Conservation (phyloP, 2,329 filamentous ascomycete genomes). For the Rachicladosporium sp. region DNA sequence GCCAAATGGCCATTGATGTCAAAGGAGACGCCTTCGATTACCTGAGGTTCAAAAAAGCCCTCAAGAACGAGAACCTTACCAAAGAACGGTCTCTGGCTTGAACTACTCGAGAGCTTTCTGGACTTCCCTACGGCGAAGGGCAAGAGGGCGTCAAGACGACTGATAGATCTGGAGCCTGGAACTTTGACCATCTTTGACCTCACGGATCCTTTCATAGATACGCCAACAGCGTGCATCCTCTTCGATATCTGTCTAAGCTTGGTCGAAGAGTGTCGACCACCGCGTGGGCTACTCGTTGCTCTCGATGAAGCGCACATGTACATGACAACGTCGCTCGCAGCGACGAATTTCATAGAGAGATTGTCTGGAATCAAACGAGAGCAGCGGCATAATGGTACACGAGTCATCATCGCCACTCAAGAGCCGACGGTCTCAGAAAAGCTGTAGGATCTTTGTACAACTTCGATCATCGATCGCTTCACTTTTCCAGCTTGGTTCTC, state of each 20-base stretch:
- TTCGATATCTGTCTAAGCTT: constrained; percentile 60
- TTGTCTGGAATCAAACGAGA: constrained; percentile 49
- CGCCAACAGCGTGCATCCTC: constrained; percentile 54
- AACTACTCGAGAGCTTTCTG: constrained; percentile 2
- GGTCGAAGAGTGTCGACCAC: constrained; percentile 11
- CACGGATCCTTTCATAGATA: constrained; percentile 57
- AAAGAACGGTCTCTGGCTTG: neutral
- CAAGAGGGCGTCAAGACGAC: constrained; percentile 20
- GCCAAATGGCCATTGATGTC: constrained; percentile 33
- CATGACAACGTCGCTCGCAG: constrained; percentile 41
- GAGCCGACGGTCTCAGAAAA: constrained; percentile 59
- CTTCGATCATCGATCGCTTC: constrained; percentile 62
- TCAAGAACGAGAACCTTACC: neutral
- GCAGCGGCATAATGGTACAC: constrained; percentile 56
- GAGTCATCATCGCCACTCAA: constrained; percentile 63
- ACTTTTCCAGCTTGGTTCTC: constrained; percentile 51
- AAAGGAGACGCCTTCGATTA: constrained; percentile 1
- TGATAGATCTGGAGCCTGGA: constrained; percentile 20
- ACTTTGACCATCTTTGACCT: constrained; percentile 58
- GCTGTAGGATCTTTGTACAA: constrained; percentile 57
- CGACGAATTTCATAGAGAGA: constrained; percentile 29
- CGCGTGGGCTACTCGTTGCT: constrained; percentile 46
- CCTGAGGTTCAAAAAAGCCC: neutral
- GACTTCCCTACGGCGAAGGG: neutral
- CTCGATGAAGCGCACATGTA: constrained; percentile 73